Base-by-base conservation (phyloP, 305 asterid species). In the Fraxinus albicans region DNA sequence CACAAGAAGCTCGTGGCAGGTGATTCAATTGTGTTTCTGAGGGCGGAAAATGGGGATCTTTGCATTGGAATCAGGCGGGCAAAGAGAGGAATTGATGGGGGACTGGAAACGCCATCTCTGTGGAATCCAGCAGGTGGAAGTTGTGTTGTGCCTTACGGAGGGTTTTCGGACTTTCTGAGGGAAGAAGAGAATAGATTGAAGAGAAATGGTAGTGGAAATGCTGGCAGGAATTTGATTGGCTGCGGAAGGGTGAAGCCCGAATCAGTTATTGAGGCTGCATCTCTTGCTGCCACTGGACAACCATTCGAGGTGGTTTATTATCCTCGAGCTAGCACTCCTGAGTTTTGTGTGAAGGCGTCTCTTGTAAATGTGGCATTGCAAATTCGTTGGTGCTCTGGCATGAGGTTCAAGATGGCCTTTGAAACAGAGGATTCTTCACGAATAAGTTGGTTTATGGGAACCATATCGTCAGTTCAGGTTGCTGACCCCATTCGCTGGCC, bases 361-460 rank as follows among this genome's bases (percentile, higher is more conserved):
- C 86, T 85, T 47, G 88, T 89, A 50, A 89, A 81, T 79, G 79
- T 89, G 5, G 88, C 92, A 75, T 53, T 89, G 85, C 89, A 81
- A 70, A 85, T 81, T 67, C 87, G 86, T 27, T 89, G 92, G 92
- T 84, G 88, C 82, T 53, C 92, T 0, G 91, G 92, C 23, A 81
- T 89, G 89, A 88, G 92, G 85, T 89, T 89, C 86, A 89, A 89
- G 85, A 89, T 89, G 92, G 81, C 92, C 19, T 89, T 89, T 17
- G 92, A 89, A 78, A 89, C 92, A 1, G 92, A 89, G 81, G 92
- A 89, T 83, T 88, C 92, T 70, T 89, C 92, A 9, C 78, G 92
- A 63, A 89, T 89, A 67, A 89, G 92, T 84, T 89, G 92, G 92
- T 89, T 89, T 80, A 89, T 89, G 92, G 92, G 92, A 73, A 89